A percentile compares a stretch with the other conserved stretches of the same genome.
Conservation (phyloP, 208 protist genomes). For the Wallacemonas sp. region DNA sequence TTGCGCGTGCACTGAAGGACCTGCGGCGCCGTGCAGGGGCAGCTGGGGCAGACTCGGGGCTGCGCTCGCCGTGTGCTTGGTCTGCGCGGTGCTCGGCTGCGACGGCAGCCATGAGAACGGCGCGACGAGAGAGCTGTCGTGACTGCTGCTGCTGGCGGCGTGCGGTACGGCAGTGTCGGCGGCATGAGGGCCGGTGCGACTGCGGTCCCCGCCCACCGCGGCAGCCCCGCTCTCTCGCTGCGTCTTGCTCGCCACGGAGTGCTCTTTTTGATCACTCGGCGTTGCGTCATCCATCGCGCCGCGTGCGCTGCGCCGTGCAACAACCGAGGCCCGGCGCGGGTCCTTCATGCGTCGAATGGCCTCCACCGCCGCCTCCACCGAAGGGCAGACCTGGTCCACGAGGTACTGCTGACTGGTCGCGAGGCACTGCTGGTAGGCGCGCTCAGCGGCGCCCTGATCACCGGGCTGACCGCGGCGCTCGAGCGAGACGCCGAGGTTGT, state of each 20-base stretch:
- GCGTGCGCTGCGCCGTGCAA: conserved; percentile 12
- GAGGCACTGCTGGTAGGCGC: conserved; percentile 58
- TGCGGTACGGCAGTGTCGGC: too few species aligned
- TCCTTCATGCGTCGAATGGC: conserved; percentile 54
- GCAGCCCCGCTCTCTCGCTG: too few species aligned
- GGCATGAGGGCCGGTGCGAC: too few species aligned
- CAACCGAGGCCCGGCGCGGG: conserved; percentile 1
- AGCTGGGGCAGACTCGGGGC: background rate
- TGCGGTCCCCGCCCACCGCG: too few species aligned
- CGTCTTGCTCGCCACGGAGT: background rate
- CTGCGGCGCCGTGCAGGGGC: conserved; percentile 24
- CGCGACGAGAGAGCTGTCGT: background rate
- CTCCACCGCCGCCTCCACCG: conserved; percentile 63
- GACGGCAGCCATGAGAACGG: conserved; percentile 19
- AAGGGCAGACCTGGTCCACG: conserved; percentile 55
- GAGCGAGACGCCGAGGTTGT: conserved; percentile 87
- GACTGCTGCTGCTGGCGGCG: background rate
- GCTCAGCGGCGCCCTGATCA: conserved; percentile 41
- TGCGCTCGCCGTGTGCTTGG: background rate
- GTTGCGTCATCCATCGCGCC: background rate
- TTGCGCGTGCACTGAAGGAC: background rate
- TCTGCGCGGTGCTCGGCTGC: background rate
- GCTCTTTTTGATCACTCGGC: background rate
- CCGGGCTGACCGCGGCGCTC: conserved; percentile 47
- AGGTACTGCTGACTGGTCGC: conserved; percentile 59